Evolutionary conservation across 129 eudicot species (phyloP).

Genomic region (Ambrosia artemisiifolia): DNA sequence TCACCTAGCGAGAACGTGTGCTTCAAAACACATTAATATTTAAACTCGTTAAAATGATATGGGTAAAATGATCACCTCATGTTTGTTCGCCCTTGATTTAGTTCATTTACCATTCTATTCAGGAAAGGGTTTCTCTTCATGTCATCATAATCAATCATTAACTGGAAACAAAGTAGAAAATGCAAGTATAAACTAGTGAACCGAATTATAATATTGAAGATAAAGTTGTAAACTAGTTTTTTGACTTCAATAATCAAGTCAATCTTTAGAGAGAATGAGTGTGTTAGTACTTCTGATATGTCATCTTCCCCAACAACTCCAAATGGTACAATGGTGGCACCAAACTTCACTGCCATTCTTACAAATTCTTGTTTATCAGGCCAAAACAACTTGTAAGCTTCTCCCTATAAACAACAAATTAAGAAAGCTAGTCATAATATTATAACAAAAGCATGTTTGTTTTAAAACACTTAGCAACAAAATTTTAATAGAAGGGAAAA

Average conservation of each 20-base stretch:
- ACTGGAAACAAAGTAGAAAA: conserved; percentile 9
- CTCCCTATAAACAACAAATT: conserved; percentile 23
- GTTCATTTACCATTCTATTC: conserved; percentile 16
- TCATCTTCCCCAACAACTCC: conserved; percentile 40
- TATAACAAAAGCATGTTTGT: background rate
- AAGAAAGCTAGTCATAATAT: background rate
- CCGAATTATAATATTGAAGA: background rate
- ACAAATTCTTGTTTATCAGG: conserved; percentile 39
- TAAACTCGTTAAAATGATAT: background rate
- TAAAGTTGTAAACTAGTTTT: background rate
- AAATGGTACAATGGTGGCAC: conserved; percentile 36
- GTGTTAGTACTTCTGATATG: conserved; percentile 23
- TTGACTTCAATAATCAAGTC: background rate
- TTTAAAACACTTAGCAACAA: background rate
- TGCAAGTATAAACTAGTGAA: conserved; percentile 13
- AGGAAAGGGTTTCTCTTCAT: conserved; percentile 29
- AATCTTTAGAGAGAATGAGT: background rate
- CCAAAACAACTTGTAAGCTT: conserved; percentile 31
- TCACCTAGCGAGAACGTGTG: too few relatives aligned
- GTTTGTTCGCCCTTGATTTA: conserved; percentile 21
- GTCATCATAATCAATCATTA: conserved; percentile 31
- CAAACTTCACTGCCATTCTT: conserved; percentile 36
- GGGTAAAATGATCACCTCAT: conserved; percentile 25
- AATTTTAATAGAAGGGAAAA: background rate
- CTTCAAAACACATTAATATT: too few relatives aligned